Evolutionary conservation across 176 grass and related monocot species (phyloP).

Genomic region (Eleusine indica): DNA sequence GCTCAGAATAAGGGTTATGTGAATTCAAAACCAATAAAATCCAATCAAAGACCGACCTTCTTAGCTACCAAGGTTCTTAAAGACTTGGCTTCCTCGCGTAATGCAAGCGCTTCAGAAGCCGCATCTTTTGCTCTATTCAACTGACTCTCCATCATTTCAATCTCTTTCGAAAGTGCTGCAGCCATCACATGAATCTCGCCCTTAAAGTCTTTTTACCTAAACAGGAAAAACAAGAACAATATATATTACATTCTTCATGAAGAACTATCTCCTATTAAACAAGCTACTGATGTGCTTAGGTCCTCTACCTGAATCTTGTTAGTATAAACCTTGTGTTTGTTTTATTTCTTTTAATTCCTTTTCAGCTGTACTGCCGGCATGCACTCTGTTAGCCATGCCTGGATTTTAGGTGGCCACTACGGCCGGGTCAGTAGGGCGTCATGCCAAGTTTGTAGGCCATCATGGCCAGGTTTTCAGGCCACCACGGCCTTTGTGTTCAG

Average conservation of each 20-base stretch:
- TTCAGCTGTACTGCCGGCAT: too few relatives aligned
- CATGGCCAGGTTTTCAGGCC: too few relatives aligned
- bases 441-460: too few relatives aligned
- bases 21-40: background rate
- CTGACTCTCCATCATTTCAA: conserved; percentile 93
- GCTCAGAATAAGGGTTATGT: conserved; percentile 18
- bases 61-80: conserved; percentile 67
- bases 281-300: conserved; percentile 4
- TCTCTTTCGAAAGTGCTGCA: conserved; percentile 81
- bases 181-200: conserved; percentile 96
- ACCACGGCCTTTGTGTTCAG: too few relatives aligned
- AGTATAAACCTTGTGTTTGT: too few relatives aligned
- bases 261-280: conserved; percentile 2
- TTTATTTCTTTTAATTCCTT: too few relatives aligned
- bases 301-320: conserved; percentile 72
- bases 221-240: conserved; percentile 33
- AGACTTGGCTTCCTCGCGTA: conserved; percentile 72
- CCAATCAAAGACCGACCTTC: conserved; percentile 55
- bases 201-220: conserved; percentile 93
- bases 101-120: conserved; percentile 67
- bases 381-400: too few relatives aligned
- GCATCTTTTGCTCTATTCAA: conserved; percentile 86
- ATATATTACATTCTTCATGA: conserved; percentile 30
- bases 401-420: too few relatives aligned
- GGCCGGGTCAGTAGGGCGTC: too few relatives aligned